phyloP scores from a whole-genome alignment of 495 filamentous ascomycete genomes.

The Penicillium angulare region DNA sequence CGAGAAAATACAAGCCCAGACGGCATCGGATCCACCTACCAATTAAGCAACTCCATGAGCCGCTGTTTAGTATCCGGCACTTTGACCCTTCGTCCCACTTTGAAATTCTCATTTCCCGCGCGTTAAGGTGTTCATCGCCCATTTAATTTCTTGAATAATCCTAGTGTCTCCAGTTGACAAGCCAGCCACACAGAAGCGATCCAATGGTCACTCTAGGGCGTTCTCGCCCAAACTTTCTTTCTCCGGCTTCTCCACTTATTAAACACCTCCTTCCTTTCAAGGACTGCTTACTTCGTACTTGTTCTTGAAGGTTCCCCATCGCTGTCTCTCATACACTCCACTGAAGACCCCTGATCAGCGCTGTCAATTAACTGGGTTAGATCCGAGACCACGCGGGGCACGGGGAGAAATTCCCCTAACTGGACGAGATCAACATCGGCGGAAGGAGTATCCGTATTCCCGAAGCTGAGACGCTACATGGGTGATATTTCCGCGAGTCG shows the following conservation, averaged over 20 bases:
- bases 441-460: no score
- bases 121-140: not conserved
- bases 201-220: not conserved
- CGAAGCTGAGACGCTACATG: not conserved
- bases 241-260: not conserved
- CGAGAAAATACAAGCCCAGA: not conserved
- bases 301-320: not conserved
- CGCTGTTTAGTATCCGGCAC: conserved; percentile 13
- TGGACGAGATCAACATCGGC: conserved; percentile 1
- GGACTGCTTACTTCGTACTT: not conserved
- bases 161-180: not conserved
- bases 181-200: not conserved
- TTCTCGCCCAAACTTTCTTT: not conserved
- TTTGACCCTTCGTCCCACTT: conserved; percentile 7
- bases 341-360: conserved; percentile 3
- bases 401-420: conserved; percentile 1
- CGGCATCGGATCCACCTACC: conserved; percentile 8
- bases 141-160: not conserved
- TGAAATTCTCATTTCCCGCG: not conserved
- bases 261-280: not conserved
- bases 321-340: not conserved
- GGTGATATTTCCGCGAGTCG: not conserved
- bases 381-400: not conserved
- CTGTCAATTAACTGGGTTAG: conserved; percentile 5
- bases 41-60: not conserved